A percentile compares a stretch with the other conserved stretches of the same genome.
phyloP scores from a whole-genome alignment of 164 flowering plant species.

The Buxus sempervirens region DNA sequence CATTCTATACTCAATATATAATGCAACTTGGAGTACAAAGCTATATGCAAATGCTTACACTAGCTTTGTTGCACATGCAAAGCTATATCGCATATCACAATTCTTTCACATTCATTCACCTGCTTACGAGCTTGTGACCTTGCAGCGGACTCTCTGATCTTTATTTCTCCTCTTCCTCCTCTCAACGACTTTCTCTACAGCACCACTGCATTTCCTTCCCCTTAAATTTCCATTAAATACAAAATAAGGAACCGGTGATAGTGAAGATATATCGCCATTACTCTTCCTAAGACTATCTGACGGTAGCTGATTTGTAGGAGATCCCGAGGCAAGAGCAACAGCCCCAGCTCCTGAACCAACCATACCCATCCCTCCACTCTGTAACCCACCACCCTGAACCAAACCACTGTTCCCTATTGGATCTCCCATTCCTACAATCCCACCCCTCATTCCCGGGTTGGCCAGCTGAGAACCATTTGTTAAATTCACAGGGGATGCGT shows the following conservation, averaged over 20 bases:
- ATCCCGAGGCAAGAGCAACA: slow-evolving; percentile 25
- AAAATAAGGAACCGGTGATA: slow-evolving; percentile 47
- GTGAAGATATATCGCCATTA: slow-evolving; percentile 32
- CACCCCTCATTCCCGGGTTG: slow-evolving; percentile 23
- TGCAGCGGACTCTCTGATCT: neutral
- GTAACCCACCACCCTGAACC: slow-evolving; percentile 22
- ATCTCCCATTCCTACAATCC: slow-evolving; percentile 22
- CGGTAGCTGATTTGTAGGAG: slow-evolving; percentile 37
- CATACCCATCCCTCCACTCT: slow-evolving; percentile 23
- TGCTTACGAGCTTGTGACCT: neutral
- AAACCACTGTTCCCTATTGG: slow-evolving; percentile 18
- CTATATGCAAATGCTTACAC: no score
- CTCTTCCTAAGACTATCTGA: slow-evolving; percentile 33
- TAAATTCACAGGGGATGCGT: slow-evolving; percentile 28
- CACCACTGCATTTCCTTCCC: neutral
- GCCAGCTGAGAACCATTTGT: slow-evolving; percentile 24
- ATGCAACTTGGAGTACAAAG: no score
- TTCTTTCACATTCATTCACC: neutral
- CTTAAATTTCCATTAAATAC: slow-evolving; percentile 19
- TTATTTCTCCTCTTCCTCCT: neutral
- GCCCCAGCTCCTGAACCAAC: slow-evolving; percentile 26
- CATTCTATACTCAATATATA: no score
- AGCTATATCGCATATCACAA: neutral
- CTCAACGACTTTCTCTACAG: neutral
- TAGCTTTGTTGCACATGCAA: no score